Evolutionary conservation across 1,284 basidiomycete species (phyloP), one percentile per base, ranked within the genome.

Genomic region (Phylloboletellus chloephorus): DNA sequence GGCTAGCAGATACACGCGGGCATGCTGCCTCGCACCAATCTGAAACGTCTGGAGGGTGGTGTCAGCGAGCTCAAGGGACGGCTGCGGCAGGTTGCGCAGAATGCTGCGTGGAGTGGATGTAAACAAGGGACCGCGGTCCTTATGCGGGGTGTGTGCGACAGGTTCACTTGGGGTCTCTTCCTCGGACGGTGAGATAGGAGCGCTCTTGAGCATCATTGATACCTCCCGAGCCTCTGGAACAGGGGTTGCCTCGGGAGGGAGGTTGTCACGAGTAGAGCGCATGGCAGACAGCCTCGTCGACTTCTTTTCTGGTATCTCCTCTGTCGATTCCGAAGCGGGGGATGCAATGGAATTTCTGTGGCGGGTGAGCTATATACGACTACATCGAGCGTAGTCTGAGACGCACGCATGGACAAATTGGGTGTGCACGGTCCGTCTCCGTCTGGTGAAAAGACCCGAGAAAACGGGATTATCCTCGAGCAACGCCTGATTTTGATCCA

Each of bases 381-480:
- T 11, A 11, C 12, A 36, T 7, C 3, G 22, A 31, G 35, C 4
- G 10, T 8, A 6, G 37, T 10, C 11, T 15, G 7, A 12, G 15
- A 52, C 51, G 21, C 19, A 54, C 49, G 31, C 33, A 7, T 45
- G 49, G 20, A 32, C 21, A 20, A 37, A 16, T 17, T 46, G 46
- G 1, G 72, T 69, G 49, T 71, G 73, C 7, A 65, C 61, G 35
- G 65, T 71, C 44, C 66, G 66, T 49, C 65, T 68, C 31, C 65
- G 64, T 50, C 41, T 59, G n/a, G 60, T 57, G 47, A 67, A 78
- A n/a, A 82, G 61, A 11, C 79, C 78, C 6, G 70, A 48, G 52
- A 80, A 82, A 1, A 46, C 52, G 9, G 76, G 71, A 38, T 78
- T 63, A 15, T 75, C 73, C 51, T 78, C 76, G 15, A 81, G 65